A percentile compares a stretch with the other conserved stretches of the same genome.
These are phyloP conservation scores for Backusella circina DNA, from an alignment of 192 early-diverging fungal genomes.

Conservation along the genomic window DNA sequence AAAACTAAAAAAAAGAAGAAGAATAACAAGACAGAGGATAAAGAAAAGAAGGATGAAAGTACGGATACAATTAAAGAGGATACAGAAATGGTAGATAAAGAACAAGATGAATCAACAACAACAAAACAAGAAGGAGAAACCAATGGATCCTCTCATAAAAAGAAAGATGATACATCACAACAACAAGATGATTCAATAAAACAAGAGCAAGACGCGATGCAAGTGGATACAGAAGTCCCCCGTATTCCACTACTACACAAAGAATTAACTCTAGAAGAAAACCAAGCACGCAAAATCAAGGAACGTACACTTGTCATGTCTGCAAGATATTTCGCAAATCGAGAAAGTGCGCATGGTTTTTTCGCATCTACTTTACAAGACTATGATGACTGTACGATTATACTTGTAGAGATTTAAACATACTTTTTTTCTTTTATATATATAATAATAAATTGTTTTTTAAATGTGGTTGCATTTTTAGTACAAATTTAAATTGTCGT, in stretches of 20 bases:
- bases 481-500: constrained; percentile 46
- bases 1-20: no score
- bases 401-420: constrained; percentile 37
- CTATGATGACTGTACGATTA: constrained; percentile 57
- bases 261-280: constrained; percentile 17
- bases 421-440: neutral
- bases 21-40: no score
- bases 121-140: neutral
- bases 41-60: no score
- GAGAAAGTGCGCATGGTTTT: constrained; percentile 40
- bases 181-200: neutral
- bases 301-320: constrained; percentile 38
- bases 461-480: neutral
- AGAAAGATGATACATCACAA: neutral
- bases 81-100: neutral
- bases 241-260: constrained; percentile 14
- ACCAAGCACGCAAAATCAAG: constrained; percentile 23
- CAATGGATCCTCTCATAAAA: neutral
- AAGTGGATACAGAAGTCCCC: constrained; percentile 6
- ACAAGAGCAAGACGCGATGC: neutral
- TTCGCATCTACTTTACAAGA: constrained; percentile 53
- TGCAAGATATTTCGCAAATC: constrained; percentile 44
- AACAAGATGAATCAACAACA: neutral
- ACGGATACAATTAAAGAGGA: no score
- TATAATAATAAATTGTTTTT: neutral